These are phyloP conservation scores for Podila clonocystis DNA, from an alignment of 192 early-diverging fungal species.

Conservation along the genomic window DNA sequence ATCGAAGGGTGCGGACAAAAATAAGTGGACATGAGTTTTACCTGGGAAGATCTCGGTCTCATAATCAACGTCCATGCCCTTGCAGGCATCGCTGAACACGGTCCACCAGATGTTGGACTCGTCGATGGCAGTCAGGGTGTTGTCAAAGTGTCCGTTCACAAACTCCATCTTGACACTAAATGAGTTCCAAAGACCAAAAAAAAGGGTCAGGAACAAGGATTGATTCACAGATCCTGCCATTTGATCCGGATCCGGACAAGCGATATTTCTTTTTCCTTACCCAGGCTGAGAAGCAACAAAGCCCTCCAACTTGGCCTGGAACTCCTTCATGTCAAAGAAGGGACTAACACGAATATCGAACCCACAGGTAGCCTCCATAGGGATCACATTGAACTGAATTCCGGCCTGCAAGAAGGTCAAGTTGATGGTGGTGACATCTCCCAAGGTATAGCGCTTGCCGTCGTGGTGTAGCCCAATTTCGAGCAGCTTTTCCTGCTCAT, in stretches of 20 bases:
- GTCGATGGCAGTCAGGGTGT: conserved; percentile 62
- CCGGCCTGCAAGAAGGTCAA: conserved; percentile 79
- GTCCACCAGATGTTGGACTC: conserved; percentile 77
- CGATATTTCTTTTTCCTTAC: conserved; percentile 26
- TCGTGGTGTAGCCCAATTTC: conserved; percentile 60
- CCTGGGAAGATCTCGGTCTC: conserved; percentile 84
- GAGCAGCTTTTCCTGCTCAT: conserved; percentile 67
- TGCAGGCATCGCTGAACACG: conserved; percentile 64
- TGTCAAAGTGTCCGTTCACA: conserved; percentile 69
- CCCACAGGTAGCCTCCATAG: conserved; percentile 69
- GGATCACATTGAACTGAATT: conserved; percentile 86
- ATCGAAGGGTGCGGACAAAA: background rate
- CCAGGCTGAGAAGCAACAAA: conserved; percentile 54
- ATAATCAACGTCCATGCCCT: conserved; percentile 62
- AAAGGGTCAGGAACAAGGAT: conserved; percentile 14
- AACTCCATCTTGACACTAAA: conserved; percentile 69
- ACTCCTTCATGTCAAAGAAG: conserved; percentile 66
- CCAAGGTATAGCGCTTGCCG: conserved; percentile 64
- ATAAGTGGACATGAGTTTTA: conserved; percentile 1
- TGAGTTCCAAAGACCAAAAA: conserved; percentile 37
- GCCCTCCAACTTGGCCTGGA: conserved; percentile 61
- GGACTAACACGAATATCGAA: conserved; percentile 86
- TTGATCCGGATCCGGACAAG: too few relatives aligned
- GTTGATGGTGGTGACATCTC: conserved; percentile 87
- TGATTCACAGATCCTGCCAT: background rate